These are phyloP conservation scores for Chlorokybus atmophyticus DNA, from an alignment of 139 green algal genomes.

Conservation along the genomic window DNA sequence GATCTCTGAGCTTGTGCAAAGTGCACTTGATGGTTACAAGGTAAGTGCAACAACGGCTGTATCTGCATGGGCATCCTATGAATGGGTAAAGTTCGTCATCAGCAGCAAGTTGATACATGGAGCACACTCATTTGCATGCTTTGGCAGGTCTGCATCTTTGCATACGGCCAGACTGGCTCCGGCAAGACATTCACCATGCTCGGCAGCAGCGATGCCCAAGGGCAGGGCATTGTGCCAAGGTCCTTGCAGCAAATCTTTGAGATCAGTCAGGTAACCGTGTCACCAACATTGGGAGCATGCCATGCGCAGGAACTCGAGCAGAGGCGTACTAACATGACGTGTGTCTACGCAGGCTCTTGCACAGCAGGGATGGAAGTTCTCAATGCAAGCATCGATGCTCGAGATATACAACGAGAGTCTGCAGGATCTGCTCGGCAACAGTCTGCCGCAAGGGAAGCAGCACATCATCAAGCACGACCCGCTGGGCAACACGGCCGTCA, in stretches of 20 bases:
- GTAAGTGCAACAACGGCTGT: too few relatives aligned
- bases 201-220: conserved; percentile 20
- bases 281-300: neutral
- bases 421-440: conserved; percentile 47
- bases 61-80: too few relatives aligned
- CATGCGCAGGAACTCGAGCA: neutral
- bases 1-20: conserved; percentile 85
- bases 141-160: conserved; percentile 84
- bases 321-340: neutral
- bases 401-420: conserved; percentile 94
- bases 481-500: conserved; percentile 29
- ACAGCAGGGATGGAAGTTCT: neutral
- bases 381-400: conserved; percentile 56
- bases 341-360: too few relatives aligned
- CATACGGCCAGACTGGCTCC: conserved; percentile 90
- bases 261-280: conserved; percentile 17
- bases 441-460: conserved; percentile 25
- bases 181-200: conserved; percentile 98
- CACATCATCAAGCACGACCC: conserved; percentile 36
- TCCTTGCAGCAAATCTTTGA: conserved; percentile 64
- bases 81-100: too few relatives aligned
- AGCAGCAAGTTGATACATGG: too few relatives aligned
- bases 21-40: conserved; percentile 83
- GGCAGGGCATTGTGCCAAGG: conserved; percentile 66
- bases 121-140: neutral